Conservation (phyloP, 2,329 filamentous ascomycete genomes). For the Aspergillus tubingensis region DNA sequence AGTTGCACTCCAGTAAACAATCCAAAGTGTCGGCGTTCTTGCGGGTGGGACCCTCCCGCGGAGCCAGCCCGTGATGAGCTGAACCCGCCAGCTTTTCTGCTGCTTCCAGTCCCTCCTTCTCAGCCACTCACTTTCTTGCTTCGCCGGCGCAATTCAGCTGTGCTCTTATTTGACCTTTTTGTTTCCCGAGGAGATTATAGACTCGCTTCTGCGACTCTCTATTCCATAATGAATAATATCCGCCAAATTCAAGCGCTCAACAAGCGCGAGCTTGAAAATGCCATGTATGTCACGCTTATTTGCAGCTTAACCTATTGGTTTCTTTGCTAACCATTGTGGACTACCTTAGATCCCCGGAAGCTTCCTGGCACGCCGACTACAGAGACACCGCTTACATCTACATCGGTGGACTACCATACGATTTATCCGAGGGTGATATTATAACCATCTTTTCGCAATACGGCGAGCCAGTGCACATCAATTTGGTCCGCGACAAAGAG, state of each 20-base stretch:
- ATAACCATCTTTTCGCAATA: conserved; percentile 97
- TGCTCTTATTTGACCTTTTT: not conserved
- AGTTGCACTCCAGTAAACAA: conserved; percentile 8
- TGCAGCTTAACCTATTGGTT: not conserved
- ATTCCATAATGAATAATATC: conserved; percentile 78
- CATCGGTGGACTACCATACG: conserved; percentile 89
- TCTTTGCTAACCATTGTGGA: conserved; percentile 7
- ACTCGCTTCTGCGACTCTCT: not conserved
- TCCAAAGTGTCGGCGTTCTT: conserved; percentile 12
- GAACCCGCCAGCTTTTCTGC: conserved; percentile 10
- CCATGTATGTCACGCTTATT: conserved; percentile 60
- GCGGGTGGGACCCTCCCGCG: conserved; percentile 23
- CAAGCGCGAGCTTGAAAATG: conserved; percentile 88
- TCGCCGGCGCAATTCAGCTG: not conserved
- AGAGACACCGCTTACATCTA: conserved; percentile 96
- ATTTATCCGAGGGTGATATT: conserved; percentile 92
- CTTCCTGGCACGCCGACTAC: conserved; percentile 97
- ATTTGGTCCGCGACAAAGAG: conserved; percentile 91
- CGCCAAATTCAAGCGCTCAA: conserved; percentile 91
- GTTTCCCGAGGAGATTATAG: no score
- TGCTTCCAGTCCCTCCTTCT: not conserved
- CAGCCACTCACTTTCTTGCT: not conserved
- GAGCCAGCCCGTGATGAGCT: conserved; percentile 20
- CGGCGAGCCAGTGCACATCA: conserved; percentile 90
- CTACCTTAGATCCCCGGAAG: conserved; percentile 70